phyloP scores from a whole-genome alignment of 2,329 filamentous ascomycete genomes.

The Xylariales sp. region DNA sequence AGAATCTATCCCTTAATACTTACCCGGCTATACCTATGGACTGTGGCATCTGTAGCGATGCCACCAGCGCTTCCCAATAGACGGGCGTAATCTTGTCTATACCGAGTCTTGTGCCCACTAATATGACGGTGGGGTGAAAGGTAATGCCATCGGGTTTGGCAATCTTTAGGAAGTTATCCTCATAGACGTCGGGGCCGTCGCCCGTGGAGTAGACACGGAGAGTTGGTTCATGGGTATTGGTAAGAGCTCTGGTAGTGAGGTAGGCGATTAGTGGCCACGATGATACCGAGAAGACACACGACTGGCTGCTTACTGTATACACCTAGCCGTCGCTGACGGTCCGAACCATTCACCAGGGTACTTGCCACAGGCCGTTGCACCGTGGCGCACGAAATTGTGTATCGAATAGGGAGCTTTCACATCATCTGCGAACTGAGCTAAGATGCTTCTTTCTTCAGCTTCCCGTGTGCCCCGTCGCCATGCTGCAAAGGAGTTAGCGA shows the following conservation, averaged over 20 bases:
- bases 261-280: conserved; percentile 28
- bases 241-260: conserved; percentile 72
- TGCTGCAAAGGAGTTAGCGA: conserved; percentile 58
- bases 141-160: conserved; percentile 73
- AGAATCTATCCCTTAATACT: conserved; percentile 44
- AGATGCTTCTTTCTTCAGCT: conserved; percentile 74
- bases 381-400: conserved; percentile 91
- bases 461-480: conserved; percentile 76
- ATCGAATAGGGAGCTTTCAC: conserved; percentile 90
- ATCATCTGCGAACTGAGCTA: conserved; percentile 89
- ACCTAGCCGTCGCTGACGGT: conserved; percentile 93
- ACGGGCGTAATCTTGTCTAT: conserved; percentile 95
- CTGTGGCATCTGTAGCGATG: conserved; percentile 85
- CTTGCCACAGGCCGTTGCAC: conserved; percentile 88
- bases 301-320: conserved; percentile 79
- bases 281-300: not conserved
- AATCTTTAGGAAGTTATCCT: conserved; percentile 84
- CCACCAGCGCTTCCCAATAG: conserved; percentile 93
- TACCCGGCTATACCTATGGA: conserved; percentile 97
- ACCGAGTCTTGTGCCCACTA: conserved; percentile 88
- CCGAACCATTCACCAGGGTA: conserved; percentile 99
- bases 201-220: conserved; percentile 89
- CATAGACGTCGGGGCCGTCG: conserved; percentile 91
- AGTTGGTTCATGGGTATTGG: conserved; percentile 71
- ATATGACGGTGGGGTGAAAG: conserved; percentile 87